Percentiles rank a stretch among this genome's conserved stretches.
phyloP scores from a whole-genome alignment of 2,329 filamentous ascomycete species.

The Pyrenophora tritici-repentis region DNA sequence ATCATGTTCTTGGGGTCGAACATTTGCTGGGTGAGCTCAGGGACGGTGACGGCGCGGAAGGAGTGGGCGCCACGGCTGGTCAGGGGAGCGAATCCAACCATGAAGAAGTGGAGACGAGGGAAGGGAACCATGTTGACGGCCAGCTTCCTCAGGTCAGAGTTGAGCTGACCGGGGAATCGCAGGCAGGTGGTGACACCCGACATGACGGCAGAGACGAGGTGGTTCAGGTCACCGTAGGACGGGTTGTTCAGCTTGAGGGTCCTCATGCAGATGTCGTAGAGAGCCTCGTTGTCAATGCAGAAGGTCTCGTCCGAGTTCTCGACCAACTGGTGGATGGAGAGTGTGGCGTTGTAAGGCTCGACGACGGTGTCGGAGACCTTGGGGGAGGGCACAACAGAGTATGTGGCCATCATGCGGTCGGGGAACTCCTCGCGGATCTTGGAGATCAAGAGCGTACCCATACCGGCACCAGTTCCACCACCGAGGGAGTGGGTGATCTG shows the following conservation, averaged over 20 bases:
- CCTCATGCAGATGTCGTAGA: slow-evolving; percentile 99
- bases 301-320: slow-evolving; percentile 99
- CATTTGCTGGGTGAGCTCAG: slow-evolving; percentile 99
- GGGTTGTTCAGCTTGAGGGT: slow-evolving; percentile 98
- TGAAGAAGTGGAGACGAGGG: slow-evolving; percentile 99
- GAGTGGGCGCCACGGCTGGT: slow-evolving; percentile 90
- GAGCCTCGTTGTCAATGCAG: slow-evolving; percentile 99
- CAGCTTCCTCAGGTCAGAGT: slow-evolving; percentile 99
- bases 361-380: slow-evolving; percentile 99
- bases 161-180: slow-evolving; percentile 99
- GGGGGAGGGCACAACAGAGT: slow-evolving; percentile 97
- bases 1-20: slow-evolving; percentile 99
- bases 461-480: slow-evolving; percentile 99
- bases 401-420: slow-evolving; percentile 99
- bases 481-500: slow-evolving; percentile 99
- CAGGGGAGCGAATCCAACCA: slow-evolving; percentile 99
- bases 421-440: slow-evolving; percentile 99
- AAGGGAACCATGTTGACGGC: slow-evolving; percentile 99
- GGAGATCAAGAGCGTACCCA: slow-evolving; percentile 99
- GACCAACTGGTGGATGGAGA: slow-evolving; percentile 97
- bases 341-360: slow-evolving; percentile 99
- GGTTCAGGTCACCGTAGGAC: slow-evolving; percentile 98
- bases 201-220: slow-evolving; percentile 99
- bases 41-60: slow-evolving; percentile 97
- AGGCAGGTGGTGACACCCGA: slow-evolving; percentile 98